Conservation (phyloP, 139 green algal species). For the Eudorina sp. region DNA sequence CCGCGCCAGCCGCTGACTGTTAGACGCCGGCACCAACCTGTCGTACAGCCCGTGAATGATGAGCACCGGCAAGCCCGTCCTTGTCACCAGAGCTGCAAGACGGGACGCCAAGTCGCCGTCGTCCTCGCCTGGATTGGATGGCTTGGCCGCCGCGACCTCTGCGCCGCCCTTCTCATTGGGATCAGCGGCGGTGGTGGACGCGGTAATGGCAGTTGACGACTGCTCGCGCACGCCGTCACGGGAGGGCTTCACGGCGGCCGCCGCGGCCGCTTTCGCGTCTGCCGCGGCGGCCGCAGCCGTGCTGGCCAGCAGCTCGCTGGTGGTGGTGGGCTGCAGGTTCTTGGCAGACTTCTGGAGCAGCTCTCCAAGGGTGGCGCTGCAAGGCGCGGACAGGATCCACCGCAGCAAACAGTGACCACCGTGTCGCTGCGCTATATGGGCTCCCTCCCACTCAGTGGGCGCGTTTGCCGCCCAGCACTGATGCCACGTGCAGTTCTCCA, state of each 20-base stretch:
- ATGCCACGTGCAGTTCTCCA: too few species aligned
- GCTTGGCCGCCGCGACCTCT: neutral
- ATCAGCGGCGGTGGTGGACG: too few species aligned
- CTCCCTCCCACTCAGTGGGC: too few species aligned
- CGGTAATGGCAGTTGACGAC: too few species aligned
- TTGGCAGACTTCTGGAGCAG: neutral
- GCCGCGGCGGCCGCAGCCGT: neutral
- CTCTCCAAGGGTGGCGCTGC: neutral
- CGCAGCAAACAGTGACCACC: too few species aligned
- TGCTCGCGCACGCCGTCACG: too few species aligned
- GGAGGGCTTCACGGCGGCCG: neutral
- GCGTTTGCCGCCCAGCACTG: too few species aligned
- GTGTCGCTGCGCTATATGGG: too few species aligned
- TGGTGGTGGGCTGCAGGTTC: neutral
- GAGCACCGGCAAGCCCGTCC: constrained; percentile 66
- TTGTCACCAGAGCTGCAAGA: constrained; percentile 47
- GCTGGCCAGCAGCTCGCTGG: neutral
- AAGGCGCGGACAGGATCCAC: too few species aligned
- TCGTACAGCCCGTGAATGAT: constrained; percentile 86
- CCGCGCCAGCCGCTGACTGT: constrained; percentile 76
- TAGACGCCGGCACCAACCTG: constrained; percentile 83
- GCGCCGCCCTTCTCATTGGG: too few species aligned
- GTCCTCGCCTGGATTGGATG: too few species aligned
- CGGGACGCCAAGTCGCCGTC: constrained; percentile 61
- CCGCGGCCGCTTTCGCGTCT: neutral